Conservation (phyloP, 768 basidiomycete genomes). For the Auricularia sp. region DNA sequence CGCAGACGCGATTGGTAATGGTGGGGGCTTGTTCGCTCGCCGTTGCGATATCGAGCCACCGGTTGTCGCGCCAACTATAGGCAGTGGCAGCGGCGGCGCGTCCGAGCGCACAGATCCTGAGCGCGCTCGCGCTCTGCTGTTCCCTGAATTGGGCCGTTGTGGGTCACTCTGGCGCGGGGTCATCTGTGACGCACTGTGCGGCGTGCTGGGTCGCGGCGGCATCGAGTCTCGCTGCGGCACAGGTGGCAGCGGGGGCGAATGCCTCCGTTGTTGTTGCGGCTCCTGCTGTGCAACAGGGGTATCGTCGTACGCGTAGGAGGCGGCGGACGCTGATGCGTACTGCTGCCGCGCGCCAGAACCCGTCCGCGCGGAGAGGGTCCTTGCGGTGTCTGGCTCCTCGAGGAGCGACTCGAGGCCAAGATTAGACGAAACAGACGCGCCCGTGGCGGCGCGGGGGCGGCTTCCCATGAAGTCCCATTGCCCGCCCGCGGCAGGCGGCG, state of each 20-base stretch:
- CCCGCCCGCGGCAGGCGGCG: not conserved
- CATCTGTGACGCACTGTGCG: not conserved
- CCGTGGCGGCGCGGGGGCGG: not conserved
- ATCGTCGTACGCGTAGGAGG: not conserved
- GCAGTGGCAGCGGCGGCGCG: constrained; percentile 23
- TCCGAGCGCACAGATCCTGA: not conserved
- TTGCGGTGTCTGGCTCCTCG: not conserved
- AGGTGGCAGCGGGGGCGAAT: not conserved
- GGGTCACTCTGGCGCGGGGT: not conserved
- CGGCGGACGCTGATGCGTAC: not conserved
- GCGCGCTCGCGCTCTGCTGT: not conserved
- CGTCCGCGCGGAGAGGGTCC: not conserved
- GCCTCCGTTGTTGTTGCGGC: not conserved
- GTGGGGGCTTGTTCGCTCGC: constrained; percentile 54
- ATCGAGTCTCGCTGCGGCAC: not conserved
- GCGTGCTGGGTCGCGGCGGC: not conserved
- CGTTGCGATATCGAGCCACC: constrained; percentile 64
- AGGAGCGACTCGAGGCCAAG: not conserved
- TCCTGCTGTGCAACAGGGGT: not conserved
- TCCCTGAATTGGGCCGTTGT: not conserved
- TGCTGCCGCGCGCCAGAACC: not conserved
- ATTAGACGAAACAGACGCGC: not conserved
- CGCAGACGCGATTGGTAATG: constrained; percentile 27
- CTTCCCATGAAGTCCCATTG: not conserved
- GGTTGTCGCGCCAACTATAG: constrained; percentile 43